Evolutionary conservation across 2,329 filamentous ascomycete genomes (phyloP), one percentile per base, ranked within the genome.

Genomic region (Colletotrichum plurivorum): DNA sequence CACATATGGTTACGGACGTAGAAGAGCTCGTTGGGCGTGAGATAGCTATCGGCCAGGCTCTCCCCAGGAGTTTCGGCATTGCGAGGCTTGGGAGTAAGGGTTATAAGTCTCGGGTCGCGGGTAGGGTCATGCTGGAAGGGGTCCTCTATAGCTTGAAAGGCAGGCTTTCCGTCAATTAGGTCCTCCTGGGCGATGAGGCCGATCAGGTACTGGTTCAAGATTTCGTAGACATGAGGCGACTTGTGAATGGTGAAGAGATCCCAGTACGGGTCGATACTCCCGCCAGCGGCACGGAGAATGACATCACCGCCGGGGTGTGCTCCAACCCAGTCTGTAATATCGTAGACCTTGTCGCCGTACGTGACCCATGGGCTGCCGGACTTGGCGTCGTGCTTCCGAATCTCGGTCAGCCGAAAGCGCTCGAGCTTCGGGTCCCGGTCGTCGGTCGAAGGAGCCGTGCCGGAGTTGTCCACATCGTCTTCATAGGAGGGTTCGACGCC

Each of bases 211-310:
- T 89, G 85, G n/a, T 88, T 83, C 0, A 93, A 81, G 48, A 92
- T 90, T 58, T 91, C 88, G 68, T 86, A 85, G 6, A 92, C 89
- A 69, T 92, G 88, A 49, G 88, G 83, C 18, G 86, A 84, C 76
- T 92, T 90, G 80, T 93, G 90, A 67, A 92, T 92, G 54, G 85
- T 84, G 75, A 93, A 93, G 61, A 93, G 91, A 68, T 91, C 83
- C 90, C 90, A 93, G 78, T 92, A 92, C 0, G 87, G 86, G 59
- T 93, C 90, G 57, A 93, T 87, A 63, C 85, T 87, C 45, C 87
- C 86, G 4, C 90, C 90, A 1, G 89, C 89, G 1, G 90, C 90
- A 36, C 88, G 85, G 9, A 92, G 81, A 67, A 93, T 93, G 15
- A 93, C 89, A 60, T 91, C 87, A 49, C 90, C 90, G 4, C 90